Evolutionary conservation across 1,139 yeast species (phyloP), one percentile per base, ranked within the genome.

Genomic region (Candida dubliniensis): DNA sequence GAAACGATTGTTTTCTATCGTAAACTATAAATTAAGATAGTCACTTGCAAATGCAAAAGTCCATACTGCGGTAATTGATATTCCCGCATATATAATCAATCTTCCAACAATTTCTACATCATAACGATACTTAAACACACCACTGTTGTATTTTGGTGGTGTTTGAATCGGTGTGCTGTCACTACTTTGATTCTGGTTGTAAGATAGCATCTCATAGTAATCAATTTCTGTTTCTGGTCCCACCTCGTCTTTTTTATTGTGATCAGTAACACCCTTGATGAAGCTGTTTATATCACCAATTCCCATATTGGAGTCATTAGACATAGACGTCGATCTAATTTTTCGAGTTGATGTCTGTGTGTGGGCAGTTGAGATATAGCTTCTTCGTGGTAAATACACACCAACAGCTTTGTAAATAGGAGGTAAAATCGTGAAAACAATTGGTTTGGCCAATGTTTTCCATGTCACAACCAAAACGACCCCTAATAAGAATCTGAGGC

Each of bases 41-140:
- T 49, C 48, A 8, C 60, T 48, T 12, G 51, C 58, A 14, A 63
- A 42, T 1, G 67, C 64, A 54, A 76, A 74, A 8, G 76, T 77
- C 70, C 78, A 67, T 9, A 74, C 57, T 0, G 82, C 76, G 26
- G 70, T 56, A 25, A 67, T 54, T 0, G 88, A 71, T 25, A 88
- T 78, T 0, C 96, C 96, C 2, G 86, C 82, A 61, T 89, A 89
- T 1, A 87, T 86, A 14, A 84, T 68, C 47, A 87, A 62, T 55
- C 91, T 72, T 10, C 93, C 88, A 36, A 87, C 68, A 13, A 86
- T 85, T 51, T 84, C 91, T 27, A 85, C 83, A 50, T 85, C 93
- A 56, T 82, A 84, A 43, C 90, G 69, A 9, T 80, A 69, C 57
- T 63, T 71, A 59, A 66, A 80, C 36, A 69, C 83, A 4, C 74